These are phyloP conservation scores for Trametes sp. DNA, from an alignment of 1,284 basidiomycete genomes.

Conservation along the genomic window DNA sequence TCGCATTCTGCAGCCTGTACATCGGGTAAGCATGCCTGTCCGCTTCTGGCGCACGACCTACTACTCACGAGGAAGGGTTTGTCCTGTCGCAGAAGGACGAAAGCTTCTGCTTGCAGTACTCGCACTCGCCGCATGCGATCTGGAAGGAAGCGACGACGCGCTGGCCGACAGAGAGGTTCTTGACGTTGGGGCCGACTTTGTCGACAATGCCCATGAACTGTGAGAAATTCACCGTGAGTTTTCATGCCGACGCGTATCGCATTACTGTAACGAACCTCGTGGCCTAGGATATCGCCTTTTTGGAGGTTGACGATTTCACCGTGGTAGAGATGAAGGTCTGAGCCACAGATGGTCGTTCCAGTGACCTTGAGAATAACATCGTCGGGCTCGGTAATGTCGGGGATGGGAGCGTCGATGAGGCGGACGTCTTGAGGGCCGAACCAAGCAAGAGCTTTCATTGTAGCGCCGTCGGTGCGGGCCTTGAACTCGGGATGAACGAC, in stretches of 20 bases:
- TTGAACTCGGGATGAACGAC: slow-evolving; percentile 58
- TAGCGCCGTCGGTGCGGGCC: slow-evolving; percentile 55
- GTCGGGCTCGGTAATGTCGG: slow-evolving; percentile 71
- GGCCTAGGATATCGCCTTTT: slow-evolving; percentile 80
- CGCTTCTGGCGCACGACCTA: too few relatives aligned
- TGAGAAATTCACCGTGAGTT: slow-evolving; percentile 1
- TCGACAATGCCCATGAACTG: slow-evolving; percentile 78
- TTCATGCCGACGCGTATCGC: neutral
- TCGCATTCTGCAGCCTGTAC: slow-evolving; percentile 60
- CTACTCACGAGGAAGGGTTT: slow-evolving; percentile 68
- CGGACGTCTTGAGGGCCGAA: slow-evolving; percentile 63
- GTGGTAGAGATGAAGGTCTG: slow-evolving; percentile 73
- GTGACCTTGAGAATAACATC: slow-evolving; percentile 76
- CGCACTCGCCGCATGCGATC: slow-evolving; percentile 79
- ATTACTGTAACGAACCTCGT: slow-evolving; percentile 54
- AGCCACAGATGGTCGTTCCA: slow-evolving; percentile 75
- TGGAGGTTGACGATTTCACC: slow-evolving; percentile 72
- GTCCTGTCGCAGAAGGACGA: slow-evolving; percentile 78
- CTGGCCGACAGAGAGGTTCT: slow-evolving; percentile 65
- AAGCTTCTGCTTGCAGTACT: slow-evolving; percentile 76
- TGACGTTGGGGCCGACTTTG: slow-evolving; percentile 68
- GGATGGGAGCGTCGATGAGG: slow-evolving; percentile 67
- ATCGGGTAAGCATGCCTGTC: neutral
- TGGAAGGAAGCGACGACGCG: slow-evolving; percentile 82
- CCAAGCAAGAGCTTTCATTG: slow-evolving; percentile 78